Percentiles rank a stretch among this genome's conserved stretches.
These are phyloP conservation scores for Brassica juncea DNA, from an alignment of 345 rosid species.

Conservation along the genomic window DNA sequence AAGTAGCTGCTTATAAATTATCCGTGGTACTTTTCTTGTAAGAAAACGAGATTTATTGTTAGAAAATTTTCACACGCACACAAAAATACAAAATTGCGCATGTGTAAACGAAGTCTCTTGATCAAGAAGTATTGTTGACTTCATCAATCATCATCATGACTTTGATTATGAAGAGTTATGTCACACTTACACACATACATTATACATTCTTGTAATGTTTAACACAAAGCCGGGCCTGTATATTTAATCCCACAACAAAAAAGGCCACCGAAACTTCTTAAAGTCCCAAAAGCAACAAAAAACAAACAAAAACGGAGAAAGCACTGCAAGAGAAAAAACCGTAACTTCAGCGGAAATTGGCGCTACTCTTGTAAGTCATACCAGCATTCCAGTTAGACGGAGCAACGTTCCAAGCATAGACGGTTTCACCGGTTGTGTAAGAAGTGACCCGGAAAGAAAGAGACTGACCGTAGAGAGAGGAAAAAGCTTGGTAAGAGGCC, in stretches of 20 bases:
- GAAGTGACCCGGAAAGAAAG: slow-evolving; percentile 77
- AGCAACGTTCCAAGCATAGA: slow-evolving; percentile 43
- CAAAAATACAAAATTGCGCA: not conserved
- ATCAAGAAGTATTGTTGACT: slow-evolving; percentile 22
- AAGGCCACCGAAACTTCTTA: slow-evolving; percentile 40
- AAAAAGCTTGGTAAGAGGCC: slow-evolving; percentile 87
- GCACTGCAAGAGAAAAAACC: not conserved
- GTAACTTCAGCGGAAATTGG: slow-evolving; percentile 33
- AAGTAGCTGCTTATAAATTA: not conserved
- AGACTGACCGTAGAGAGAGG: slow-evolving; percentile 68
- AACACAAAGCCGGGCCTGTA: slow-evolving; percentile 39
- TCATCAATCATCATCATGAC: slow-evolving; percentile 3
- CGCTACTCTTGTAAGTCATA: slow-evolving; percentile 26
- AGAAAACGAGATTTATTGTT: not conserved
- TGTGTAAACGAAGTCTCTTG: not conserved
- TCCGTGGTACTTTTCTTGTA: not conserved
- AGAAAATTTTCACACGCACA: not conserved
- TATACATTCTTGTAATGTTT: slow-evolving; percentile 18
- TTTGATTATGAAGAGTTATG: slow-evolving; percentile 1
- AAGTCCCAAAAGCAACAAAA: not conserved
- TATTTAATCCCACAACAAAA: not conserved
- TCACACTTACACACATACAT: slow-evolving; percentile 27
- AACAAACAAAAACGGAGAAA: not conserved
- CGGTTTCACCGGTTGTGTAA: slow-evolving; percentile 44
- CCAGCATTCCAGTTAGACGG: slow-evolving; percentile 42